Base-by-base conservation (phyloP, 2,329 filamentous ascomycete species). In the Corinectria fuckeliana region DNA sequence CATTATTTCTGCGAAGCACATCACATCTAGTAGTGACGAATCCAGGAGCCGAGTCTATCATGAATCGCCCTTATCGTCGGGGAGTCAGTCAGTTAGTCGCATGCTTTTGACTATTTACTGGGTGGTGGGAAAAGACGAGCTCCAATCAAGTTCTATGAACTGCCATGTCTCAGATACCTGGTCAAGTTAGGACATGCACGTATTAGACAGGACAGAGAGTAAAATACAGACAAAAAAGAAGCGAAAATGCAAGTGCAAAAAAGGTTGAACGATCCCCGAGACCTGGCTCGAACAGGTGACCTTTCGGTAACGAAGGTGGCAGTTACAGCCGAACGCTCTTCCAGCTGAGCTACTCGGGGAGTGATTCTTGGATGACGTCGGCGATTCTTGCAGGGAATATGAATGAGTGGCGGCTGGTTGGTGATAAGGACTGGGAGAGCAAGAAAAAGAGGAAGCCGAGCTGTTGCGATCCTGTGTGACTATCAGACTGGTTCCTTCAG, bases 241-340 rank as follows among this genome's bases (percentile, higher is more conserved):
- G 39, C n/a, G 5, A 14, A 2, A 11, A 13, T 5, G 4, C 2
- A 3, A 13, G 23, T 1, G 10, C 11, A 36, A 51, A 60, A 51
- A 60, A 45, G 36, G 26, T 2, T 11, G n/a, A 28, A 28, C 4
- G 36, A 42, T 61, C 50, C 53, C 54, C 54, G 45, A 56, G 52
- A 59, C 56, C 56, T 59, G 56, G 56, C 47, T 59, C 56, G 56
- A 59, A 59, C 56, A 59, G 56, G 56, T 59, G 56, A 50, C 56
- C 56, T 59, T 59, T 54, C 52, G 56, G 56, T 59, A 18, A 42
- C 56, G 52, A 55, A 39, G 38, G 45, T 34, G 52, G 52, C 56
- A 56, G 30, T 59, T 59, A 59, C 56, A 59, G 56, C 56, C 56
- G 50, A 59, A 59, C 56, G 56, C 56, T 59, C 56, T 59, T 55